Percentiles rank a stretch among this genome's conserved stretches.
These are phyloP conservation scores for Phanerochaete carnosa DNA, from an alignment of 768 basidiomycete species.

Conservation along the genomic window DNA sequence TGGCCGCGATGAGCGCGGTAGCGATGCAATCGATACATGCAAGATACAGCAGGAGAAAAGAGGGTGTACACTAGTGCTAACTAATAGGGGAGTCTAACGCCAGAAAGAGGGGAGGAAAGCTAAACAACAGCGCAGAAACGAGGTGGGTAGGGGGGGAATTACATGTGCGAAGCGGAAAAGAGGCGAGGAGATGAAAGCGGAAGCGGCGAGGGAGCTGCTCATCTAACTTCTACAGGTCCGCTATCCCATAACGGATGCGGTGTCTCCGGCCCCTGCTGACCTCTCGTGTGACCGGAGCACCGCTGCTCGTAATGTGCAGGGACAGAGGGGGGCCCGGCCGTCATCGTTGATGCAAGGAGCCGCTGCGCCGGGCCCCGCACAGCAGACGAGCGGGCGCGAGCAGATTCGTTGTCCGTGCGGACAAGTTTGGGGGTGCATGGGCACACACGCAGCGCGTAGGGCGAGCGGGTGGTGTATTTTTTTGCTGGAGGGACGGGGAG, in stretches of 20 bases:
- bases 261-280: neutral
- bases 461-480: neutral
- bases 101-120: no score
- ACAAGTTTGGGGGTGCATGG: neutral
- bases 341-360: neutral
- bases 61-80: no score
- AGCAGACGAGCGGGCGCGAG: neutral
- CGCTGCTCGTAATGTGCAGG: neutral
- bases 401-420: no score
- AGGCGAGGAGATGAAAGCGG: no score
- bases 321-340: neutral
- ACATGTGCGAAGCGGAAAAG: no score
- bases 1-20: neutral
- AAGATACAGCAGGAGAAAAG: neutral
- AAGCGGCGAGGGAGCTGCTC: no score
- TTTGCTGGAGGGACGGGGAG: neutral
- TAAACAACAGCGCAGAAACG: no score
- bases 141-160: no score
- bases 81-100: neutral
- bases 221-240: neutral
- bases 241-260: neutral
- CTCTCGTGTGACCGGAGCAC: neutral
- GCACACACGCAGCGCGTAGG: neutral
- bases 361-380: neutral
- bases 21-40: neutral